These are phyloP conservation scores for Trichoderma cornu-damae DNA, from an alignment of 2,329 filamentous ascomycete species.

Conservation along the genomic window DNA sequence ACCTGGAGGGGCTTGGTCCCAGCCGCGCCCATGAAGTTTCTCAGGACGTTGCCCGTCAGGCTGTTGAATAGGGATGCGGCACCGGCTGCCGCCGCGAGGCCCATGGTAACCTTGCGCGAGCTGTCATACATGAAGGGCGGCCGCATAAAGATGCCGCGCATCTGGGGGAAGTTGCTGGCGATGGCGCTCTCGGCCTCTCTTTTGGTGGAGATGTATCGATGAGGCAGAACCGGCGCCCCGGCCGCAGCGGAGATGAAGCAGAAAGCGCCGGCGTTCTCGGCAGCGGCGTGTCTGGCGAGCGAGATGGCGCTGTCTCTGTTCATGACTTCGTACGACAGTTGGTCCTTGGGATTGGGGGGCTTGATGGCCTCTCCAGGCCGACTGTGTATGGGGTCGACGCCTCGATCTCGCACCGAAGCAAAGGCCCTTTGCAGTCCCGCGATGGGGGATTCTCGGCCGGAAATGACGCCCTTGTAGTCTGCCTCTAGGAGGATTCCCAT, in stretches of 20 bases:
- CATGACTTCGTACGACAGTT: slow-evolving; percentile 95
- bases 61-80: slow-evolving; percentile 72
- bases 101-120: slow-evolving; percentile 74
- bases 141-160: slow-evolving; percentile 77
- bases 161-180: slow-evolving; percentile 62
- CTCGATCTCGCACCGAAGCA: slow-evolving; percentile 57
- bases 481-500: slow-evolving; percentile 96
- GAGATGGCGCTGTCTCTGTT: slow-evolving; percentile 85
- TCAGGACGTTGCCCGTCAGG: slow-evolving; percentile 69
- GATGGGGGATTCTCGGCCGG: slow-evolving; percentile 76
- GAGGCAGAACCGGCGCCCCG: slow-evolving; percentile 77
- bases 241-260: slow-evolving; percentile 85
- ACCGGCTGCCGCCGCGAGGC: slow-evolving; percentile 72
- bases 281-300: slow-evolving; percentile 70
- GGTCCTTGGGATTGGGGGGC: slow-evolving; percentile 62
- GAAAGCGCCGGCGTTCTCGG: slow-evolving; percentile 63
- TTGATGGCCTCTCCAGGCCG: slow-evolving; percentile 55
- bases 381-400: slow-evolving; percentile 64
- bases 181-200: slow-evolving; percentile 81
- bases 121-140: slow-evolving; percentile 87
- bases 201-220: slow-evolving; percentile 86
- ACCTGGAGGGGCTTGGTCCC: slow-evolving; percentile 83
- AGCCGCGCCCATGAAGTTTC: slow-evolving; percentile 72
- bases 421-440: slow-evolving; percentile 75
- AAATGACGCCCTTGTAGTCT: slow-evolving; percentile 91